phyloP scores from a whole-genome alignment of 495 filamentous ascomycete genomes.

The Choiromyces venosus region DNA sequence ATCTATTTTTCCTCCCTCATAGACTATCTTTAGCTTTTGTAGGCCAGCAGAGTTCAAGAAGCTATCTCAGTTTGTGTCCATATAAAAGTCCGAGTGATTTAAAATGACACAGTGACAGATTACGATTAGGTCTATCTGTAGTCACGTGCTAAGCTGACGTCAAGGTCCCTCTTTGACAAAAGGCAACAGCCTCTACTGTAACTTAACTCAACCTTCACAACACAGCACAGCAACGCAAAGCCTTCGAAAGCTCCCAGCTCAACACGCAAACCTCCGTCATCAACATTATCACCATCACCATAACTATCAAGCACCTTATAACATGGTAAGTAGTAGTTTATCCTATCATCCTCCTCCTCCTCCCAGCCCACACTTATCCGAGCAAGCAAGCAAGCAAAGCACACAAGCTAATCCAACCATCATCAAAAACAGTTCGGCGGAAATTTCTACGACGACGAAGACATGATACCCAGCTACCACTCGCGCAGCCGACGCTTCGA shows the following conservation, averaged over 20 bases:
- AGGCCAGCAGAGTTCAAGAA: no score
- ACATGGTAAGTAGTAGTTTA: neutral
- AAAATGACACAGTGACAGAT: neutral
- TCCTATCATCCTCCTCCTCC: neutral
- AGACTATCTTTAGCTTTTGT: no score
- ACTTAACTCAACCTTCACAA: neutral
- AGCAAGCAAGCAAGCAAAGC: no score
- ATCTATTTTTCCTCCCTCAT: no score
- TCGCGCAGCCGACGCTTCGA: slow-evolving; percentile 67
- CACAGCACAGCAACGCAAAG: no score
- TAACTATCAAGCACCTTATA: neutral
- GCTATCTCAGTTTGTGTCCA: no score
- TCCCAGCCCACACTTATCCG: neutral
- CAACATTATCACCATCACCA: neutral
- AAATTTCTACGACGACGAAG: slow-evolving; percentile 35
- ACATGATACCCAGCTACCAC: slow-evolving; percentile 17
- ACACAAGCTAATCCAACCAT: slow-evolving; percentile 6
- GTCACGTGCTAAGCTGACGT: neutral
- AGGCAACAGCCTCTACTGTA: neutral
- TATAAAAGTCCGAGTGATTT: neutral
- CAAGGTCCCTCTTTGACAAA: neutral
- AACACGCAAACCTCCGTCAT: neutral
- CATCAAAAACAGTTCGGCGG: slow-evolving; percentile 29
- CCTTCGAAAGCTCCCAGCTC: neutral
- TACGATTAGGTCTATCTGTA: no score